These are phyloP conservation scores for Neophaeococcomyces mojaviensis DNA, from an alignment of 2,329 filamentous ascomycete genomes.

Conservation along the genomic window DNA sequence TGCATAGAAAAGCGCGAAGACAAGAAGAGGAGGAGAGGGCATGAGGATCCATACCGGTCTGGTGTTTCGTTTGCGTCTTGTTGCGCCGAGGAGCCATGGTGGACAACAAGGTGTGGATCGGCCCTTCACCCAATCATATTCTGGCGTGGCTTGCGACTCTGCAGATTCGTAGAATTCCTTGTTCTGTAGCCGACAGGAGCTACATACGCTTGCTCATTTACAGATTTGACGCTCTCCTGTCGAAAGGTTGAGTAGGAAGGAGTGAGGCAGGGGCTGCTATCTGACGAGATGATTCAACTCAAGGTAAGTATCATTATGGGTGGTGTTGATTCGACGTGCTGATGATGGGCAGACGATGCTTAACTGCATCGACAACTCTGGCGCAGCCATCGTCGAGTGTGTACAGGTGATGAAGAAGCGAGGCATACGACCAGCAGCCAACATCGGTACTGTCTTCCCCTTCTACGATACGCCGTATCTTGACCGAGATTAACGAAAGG, in stretches of 20 bases:
- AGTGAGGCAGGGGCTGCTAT: conserved; percentile 19
- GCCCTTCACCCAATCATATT: too few species aligned
- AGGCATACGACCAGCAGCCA: conserved; percentile 54
- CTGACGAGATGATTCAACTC: conserved; percentile 77
- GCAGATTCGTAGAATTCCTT: too few species aligned
- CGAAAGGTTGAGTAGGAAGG: neutral
- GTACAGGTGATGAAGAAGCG: conserved; percentile 89
- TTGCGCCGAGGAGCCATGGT: too few species aligned
- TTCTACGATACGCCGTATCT: neutral
- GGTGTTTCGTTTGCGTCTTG: too few species aligned
- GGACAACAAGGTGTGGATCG: too few species aligned
- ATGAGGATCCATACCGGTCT: too few species aligned
- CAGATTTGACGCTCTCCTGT: neutral
- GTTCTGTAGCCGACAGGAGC: too few species aligned
- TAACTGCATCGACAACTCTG: conserved; percentile 99
- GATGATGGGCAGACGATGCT: conserved; percentile 66
- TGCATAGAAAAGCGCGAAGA: neutral
- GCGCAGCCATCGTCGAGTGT: conserved; percentile 94
- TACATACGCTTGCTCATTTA: neutral
- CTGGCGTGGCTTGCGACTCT: too few species aligned
- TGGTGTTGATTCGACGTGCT: neutral
- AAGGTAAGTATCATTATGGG: conserved; percentile 48
- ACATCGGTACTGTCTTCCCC: conserved; percentile 59
- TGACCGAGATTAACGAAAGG: neutral
- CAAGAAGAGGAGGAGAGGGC: too few species aligned